Conservation (phyloP, 495 filamentous ascomycete species). For the Pyrenopolyporus hunteri region DNA sequence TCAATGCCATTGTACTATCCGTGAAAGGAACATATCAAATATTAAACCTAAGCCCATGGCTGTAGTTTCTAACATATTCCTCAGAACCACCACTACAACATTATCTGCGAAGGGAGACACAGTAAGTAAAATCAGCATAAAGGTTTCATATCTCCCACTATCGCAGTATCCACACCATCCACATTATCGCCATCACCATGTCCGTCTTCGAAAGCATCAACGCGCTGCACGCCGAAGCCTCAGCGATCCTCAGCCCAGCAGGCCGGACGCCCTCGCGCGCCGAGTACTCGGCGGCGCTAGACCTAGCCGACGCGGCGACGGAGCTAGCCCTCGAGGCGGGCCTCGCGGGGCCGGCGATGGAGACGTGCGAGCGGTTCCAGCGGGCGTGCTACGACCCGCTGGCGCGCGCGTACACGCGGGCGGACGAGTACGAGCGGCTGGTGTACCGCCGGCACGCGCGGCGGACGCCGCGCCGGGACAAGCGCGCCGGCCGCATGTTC, state of each 20-base stretch:
- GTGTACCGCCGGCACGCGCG: constrained; percentile 12
- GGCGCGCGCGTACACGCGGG: background rate
- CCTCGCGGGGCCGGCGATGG: background rate
- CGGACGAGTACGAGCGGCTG: constrained; percentile 2
- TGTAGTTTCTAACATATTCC: too few relatives aligned
- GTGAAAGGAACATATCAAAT: too few relatives aligned
- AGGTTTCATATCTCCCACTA: background rate
- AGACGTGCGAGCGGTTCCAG: constrained; percentile 1
- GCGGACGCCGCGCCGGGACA: background rate
- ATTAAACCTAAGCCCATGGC: too few relatives aligned
- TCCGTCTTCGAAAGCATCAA: constrained; percentile 1
- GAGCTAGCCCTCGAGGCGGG: background rate
- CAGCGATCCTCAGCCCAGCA: background rate
- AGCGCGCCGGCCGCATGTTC: constrained; percentile 2
- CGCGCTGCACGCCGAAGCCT: constrained; percentile 1
- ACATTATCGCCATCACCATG: background rate
- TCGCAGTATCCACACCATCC: background rate
- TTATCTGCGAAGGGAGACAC: background rate
- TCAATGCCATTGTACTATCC: too few relatives aligned
- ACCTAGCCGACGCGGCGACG: constrained; percentile 11
- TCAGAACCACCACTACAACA: too few relatives aligned
- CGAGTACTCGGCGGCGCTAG: constrained; percentile 4
- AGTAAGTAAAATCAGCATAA: background rate
- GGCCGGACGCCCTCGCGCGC: constrained; percentile 5
- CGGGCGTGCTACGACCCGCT: constrained; percentile 10